These are phyloP conservation scores for Pseudogymnoascus sp. DNA, from an alignment of 2,329 filamentous ascomycete genomes.

Conservation along the genomic window DNA sequence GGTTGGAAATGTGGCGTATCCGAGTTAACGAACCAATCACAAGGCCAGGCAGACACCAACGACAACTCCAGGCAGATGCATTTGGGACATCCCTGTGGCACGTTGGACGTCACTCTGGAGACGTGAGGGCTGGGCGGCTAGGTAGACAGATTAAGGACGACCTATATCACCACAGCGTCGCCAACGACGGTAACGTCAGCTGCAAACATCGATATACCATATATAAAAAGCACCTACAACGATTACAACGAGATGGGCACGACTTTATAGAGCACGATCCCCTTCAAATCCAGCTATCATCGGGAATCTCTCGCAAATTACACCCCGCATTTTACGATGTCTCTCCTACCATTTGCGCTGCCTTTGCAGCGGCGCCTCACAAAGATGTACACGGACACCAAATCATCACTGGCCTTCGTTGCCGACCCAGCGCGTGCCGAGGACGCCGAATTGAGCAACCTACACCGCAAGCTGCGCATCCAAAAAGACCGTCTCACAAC, in stretches of 20 bases:
- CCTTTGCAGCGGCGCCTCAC: slow-evolving; percentile 57
- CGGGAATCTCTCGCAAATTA: background rate
- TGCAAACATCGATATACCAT: background rate
- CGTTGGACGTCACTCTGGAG: background rate
- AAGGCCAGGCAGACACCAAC: background rate
- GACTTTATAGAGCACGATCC: background rate
- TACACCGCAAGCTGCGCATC: slow-evolving; percentile 71
- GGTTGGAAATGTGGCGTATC: slow-evolving; percentile 3
- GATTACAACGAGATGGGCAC: background rate
- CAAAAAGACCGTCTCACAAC: slow-evolving; percentile 72
- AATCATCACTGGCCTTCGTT: slow-evolving; percentile 68
- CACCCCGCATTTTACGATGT: background rate
- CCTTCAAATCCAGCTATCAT: background rate
- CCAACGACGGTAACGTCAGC: background rate
- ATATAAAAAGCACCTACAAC: background rate
- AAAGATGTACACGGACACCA: slow-evolving; percentile 73
- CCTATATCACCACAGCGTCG: background rate
- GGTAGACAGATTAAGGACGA: background rate
- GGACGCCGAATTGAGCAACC: slow-evolving; percentile 61
- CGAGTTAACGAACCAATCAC: background rate
- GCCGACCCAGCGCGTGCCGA: slow-evolving; percentile 55
- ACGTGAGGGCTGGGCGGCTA: background rate
- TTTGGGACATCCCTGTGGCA: background rate
- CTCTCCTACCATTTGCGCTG: slow-evolving; percentile 18
- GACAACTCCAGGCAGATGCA: slow-evolving; percentile 2